These are phyloP conservation scores for Aspergillus neotritici DNA, from an alignment of 2,329 filamentous ascomycete genomes.

Conservation along the genomic window DNA sequence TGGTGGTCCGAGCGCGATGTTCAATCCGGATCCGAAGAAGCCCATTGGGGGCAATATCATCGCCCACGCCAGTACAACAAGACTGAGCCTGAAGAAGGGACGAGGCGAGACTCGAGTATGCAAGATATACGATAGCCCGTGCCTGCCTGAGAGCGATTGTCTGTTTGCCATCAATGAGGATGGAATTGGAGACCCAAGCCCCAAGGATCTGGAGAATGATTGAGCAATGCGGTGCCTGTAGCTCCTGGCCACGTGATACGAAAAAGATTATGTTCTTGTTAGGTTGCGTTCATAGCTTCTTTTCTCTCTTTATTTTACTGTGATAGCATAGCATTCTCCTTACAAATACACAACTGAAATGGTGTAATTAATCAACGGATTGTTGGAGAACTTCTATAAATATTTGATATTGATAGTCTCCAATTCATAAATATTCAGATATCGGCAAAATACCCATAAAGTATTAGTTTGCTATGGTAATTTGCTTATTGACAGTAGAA, in stretches of 20 bases:
- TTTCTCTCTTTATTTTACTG: conserved; percentile 3
- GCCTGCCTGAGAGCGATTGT: conserved; percentile 91
- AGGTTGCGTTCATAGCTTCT: conserved; percentile 8
- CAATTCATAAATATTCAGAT: too few species aligned
- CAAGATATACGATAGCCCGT: conserved; percentile 99
- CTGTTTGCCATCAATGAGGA: conserved; percentile 96
- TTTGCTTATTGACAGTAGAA: too few species aligned
- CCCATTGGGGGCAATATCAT: conserved; percentile 99
- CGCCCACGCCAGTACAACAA: conserved; percentile 91
- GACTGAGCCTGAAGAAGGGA: conserved; percentile 92
- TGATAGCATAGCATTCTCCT: too few species aligned
- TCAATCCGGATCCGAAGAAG: conserved; percentile 98
- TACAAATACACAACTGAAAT: too few species aligned
- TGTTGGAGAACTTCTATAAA: too few species aligned
- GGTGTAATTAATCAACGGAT: too few species aligned
- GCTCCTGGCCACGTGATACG: conserved; percentile 16
- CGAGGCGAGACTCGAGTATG: conserved; percentile 92
- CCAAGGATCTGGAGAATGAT: conserved; percentile 91
- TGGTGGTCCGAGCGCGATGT: conserved; percentile 93
- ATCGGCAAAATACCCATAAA: too few species aligned
- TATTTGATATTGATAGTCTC: too few species aligned
- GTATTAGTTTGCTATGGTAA: too few species aligned
- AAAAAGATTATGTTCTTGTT: conserved; percentile 20
- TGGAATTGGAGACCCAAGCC: conserved; percentile 89
- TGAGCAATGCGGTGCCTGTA: conserved; percentile 23